Conservation (phyloP, 129 eudicot species). For the Lactuca sativa region DNA sequence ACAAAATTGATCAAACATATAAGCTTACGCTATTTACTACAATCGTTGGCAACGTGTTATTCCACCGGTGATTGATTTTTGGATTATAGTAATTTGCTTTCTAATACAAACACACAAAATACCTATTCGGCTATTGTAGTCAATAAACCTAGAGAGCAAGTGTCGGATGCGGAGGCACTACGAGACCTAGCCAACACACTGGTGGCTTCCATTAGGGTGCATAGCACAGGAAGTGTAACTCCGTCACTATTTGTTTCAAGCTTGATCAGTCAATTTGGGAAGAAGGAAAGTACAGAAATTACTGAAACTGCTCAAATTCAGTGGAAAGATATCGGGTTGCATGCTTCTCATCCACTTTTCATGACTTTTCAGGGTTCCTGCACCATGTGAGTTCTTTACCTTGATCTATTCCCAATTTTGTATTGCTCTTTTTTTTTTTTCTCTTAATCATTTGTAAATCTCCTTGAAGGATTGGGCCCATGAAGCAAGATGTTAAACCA, state of each 20-base stretch:
- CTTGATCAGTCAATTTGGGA: constrained; percentile 34
- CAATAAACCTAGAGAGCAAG: constrained; percentile 57
- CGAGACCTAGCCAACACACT: constrained; percentile 39
- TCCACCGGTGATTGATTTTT: too few relatives aligned
- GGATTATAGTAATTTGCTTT: too few relatives aligned
- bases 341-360: constrained; percentile 40
- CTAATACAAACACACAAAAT: too few relatives aligned
- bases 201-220: constrained; percentile 36
- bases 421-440: not conserved
- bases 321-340: constrained; percentile 50
- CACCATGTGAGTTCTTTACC: constrained; percentile 48
- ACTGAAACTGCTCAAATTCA: constrained; percentile 10
- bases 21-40: too few relatives aligned
- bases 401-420: not conserved
- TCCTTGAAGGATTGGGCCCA: constrained; percentile 51
- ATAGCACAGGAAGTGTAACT: constrained; percentile 37
- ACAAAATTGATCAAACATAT: too few relatives aligned
- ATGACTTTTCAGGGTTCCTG: constrained; percentile 35
- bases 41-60: too few relatives aligned
- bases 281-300: not conserved
- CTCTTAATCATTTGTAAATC: not conserved
- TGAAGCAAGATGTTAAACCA: constrained; percentile 35
- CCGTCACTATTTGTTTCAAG: constrained; percentile 48
- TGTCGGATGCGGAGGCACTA: constrained; percentile 63
- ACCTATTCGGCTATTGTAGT: constrained; percentile 35